Evolutionary conservation across 441 rosid species (phyloP).

Genomic region (Adansonia madagascariensis): DNA sequence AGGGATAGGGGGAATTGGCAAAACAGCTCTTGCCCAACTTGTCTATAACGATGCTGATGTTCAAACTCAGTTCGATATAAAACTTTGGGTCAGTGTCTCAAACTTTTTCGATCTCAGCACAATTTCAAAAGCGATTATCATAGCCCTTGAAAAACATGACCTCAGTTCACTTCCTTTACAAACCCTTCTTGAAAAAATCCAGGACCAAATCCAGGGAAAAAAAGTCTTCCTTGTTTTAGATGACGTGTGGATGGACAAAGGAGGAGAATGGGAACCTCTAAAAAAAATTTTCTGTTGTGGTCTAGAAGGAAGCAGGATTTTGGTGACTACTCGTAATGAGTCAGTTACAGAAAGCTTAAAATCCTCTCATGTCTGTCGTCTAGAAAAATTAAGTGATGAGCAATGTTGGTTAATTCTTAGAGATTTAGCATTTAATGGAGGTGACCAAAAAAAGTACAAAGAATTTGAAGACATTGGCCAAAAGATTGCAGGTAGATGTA

Average conservation of each 20-base stretch:
- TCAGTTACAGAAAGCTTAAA: not conserved
- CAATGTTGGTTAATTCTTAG: not conserved
- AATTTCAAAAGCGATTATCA: not conserved
- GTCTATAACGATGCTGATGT: not conserved
- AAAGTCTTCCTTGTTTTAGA: constrained; percentile 7
- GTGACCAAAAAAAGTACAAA: not conserved
- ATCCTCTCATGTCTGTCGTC: not conserved
- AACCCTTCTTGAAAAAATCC: not conserved
- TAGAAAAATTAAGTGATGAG: not conserved
- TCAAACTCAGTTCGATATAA: not conserved
- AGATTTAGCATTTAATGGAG: not conserved
- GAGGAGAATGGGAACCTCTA: not conserved
- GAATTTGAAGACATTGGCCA: not conserved
- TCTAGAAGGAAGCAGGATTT: not conserved
- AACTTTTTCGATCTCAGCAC: not conserved
- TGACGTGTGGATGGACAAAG: constrained; percentile 2
- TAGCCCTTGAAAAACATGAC: not conserved
- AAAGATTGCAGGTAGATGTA: constrained; percentile 11
- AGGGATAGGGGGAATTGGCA: constrained; percentile 24
- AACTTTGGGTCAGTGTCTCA: constrained; percentile 22
- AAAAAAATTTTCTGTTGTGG: not conserved
- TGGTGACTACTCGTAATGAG: not conserved
- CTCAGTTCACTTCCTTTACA: not conserved
- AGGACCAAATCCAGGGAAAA: not conserved
- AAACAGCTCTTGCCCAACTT: not conserved